Evolutionary conservation across 345 rosid species (phyloP), one percentile per base, ranked within the genome.

Genomic region (Capsella bursapastoris): DNA sequence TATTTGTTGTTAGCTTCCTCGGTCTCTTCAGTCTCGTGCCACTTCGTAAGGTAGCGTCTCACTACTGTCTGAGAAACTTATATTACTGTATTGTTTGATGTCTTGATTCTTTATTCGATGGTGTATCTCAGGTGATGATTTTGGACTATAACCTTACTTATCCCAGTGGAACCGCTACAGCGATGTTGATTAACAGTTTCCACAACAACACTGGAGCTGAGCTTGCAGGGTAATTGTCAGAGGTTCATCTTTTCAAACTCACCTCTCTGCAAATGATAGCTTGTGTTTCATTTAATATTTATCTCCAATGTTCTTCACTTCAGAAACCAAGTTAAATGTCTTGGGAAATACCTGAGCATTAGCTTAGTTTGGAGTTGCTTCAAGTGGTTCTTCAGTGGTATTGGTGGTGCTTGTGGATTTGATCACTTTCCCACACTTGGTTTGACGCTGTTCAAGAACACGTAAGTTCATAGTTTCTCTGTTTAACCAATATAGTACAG

Each of bases 321-420:
- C 92, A 92, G 97, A 80, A 82, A 85, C 75, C 97, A 92, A 75
- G 97, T 89, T 35, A 80, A 32, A 14, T 88, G 89, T 71, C 93
- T 92, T 57, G 93, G 92, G 56, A 92, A 89, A 64, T 88, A 92
- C 82, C 75, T 92, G 81, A 83, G 92, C 79, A 71, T 89, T 62
- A 89, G 93, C 76, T 78, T 92, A 8, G 57, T 66, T 57, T 92
- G 97, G 97, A 89, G 97, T 84, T 88, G 90, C 83, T 92, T 92
- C 84, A 92, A 92, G 81, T 92, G 97, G 96, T 92, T 89, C 82
- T 92, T 88, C 73, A 89, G 96, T 66, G 97, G 97, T 47, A 48
- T 86, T 43, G 97, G 96, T 8, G 91, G 88, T 80, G 79, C 90
- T 0, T 92, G 92, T 70, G 97, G 97, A 28, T 89, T 92, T 82